These are phyloP conservation scores for Chaetomium fimeti DNA, from an alignment of 495 filamentous ascomycete genomes.

Conservation along the genomic window DNA sequence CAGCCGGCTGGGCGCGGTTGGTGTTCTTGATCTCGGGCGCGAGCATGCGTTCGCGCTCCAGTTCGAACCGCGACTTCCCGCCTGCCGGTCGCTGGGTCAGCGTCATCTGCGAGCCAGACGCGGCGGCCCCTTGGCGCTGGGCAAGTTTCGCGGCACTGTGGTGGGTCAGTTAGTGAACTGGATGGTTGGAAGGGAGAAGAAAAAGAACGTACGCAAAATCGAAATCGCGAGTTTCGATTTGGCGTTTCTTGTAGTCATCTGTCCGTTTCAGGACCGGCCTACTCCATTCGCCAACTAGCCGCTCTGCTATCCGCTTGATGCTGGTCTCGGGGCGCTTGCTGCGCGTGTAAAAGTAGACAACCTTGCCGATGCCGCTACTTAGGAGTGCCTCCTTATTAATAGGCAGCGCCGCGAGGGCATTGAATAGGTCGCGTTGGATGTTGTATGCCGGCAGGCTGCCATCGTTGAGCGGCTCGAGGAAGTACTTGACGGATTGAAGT, in stretches of 20 bases:
- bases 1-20: conserved; percentile 71
- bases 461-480: conserved; percentile 92
- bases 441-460: conserved; percentile 91
- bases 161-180: conserved; percentile 25
- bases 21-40: conserved; percentile 63
- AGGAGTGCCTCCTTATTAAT: conserved; percentile 87
- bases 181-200: conserved; percentile 29
- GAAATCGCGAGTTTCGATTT: conserved; percentile 54
- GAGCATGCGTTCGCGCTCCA: conserved; percentile 66
- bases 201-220: conserved; percentile 49
- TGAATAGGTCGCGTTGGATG: conserved; percentile 93
- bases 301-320: conserved; percentile 93
- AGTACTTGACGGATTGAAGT: conserved; percentile 90
- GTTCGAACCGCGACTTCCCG: conserved; percentile 50
- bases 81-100: conserved; percentile 47
- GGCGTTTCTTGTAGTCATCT: conserved; percentile 86
- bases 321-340: conserved; percentile 78
- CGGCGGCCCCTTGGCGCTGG: conserved; percentile 43
- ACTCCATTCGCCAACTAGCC: conserved; percentile 89
- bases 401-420: conserved; percentile 71
- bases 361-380: conserved; percentile 91
- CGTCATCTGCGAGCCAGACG: conserved; percentile 43
- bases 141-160: conserved; percentile 53
- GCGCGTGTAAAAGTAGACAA: conserved; percentile 94
- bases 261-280: conserved; percentile 90